Base-by-base conservation (phyloP, 1,284 basidiomycete genomes). In the Ceratobasidium sp. region DNA sequence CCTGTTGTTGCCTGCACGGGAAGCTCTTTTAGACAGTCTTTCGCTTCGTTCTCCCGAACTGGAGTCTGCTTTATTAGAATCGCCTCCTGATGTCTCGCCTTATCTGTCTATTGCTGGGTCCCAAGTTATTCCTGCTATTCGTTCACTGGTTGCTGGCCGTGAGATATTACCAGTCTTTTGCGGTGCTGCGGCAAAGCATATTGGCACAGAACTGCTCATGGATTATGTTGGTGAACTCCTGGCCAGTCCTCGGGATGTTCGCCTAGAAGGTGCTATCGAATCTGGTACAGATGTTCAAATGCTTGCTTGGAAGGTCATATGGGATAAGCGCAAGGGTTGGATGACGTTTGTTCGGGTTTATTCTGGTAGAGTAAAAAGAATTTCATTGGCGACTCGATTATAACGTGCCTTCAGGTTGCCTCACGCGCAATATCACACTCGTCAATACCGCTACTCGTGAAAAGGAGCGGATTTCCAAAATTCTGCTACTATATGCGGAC, bases 341-440 rank as follows among this genome's bases (percentile, higher is more conserved):
- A 93, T 95, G 88, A 96, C 94, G 0, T 96, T 94, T 78, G 89
- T 96, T 41, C 85, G 94, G 28, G 87, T 96, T 26, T 96, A 96
- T 79, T 93, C 93, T 70, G 93, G 93, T 89, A 79, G 75, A 83
- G 28, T 36, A 12, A n/a, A n/a, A n/a, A n/a, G n/a, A n/a, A n/a
- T 45, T 41, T 9, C 1, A 43, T 26, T 16, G 34, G 16, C 14
- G 34, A 26, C 16, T 9, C 26, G 32, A 26, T 3, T 9, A 41
- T 39, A 16, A 30, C n/a, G 21, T 45, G n/a, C 76, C 16, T 76
- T 71, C 0, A 94, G 89, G 91, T 32, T 90, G 86, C 21, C 80
- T 94, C 41, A 89, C 83, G n/a, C 85, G 84, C 26, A 88, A 90
- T 70, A 89, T 82, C 59, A 80, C 81, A 3, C 79, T 95, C n/a